Evolutionary conservation across 2,329 filamentous ascomycete genomes (phyloP), one percentile per base, ranked within the genome.

Genomic region (Ceratocystis eucalypticola): DNA sequence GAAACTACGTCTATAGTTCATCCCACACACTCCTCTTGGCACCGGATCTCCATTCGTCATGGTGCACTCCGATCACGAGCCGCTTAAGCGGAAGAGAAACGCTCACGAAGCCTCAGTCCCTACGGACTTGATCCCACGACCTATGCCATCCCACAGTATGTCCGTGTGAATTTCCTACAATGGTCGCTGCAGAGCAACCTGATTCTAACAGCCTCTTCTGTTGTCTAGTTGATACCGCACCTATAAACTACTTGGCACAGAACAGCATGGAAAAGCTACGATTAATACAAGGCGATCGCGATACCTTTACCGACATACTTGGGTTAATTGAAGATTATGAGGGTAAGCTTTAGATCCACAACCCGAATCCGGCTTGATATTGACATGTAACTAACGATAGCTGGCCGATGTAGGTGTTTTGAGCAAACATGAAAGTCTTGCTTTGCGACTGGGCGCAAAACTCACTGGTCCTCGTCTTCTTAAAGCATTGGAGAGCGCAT

Each of bases 371-470:
- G 17, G 30, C 45, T 33, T 22, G 53, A 46, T 20, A 10, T n/a
- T n/a, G 8, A 7, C 28, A 37, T 12, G 5, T 1, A 59, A 33
- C 55, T 59, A 37, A 59, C 55, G n/a, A 28, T 6, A 20, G 4
- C 17, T 55, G 69, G 61, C 22, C 22, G 48, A 64, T 30, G 5
- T 68, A 82, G 90, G 86, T 70, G 89, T 94, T 17, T 79, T 96
- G 64, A 88, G 89, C 71, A 85, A 89, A 66, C 89, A 93, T 74
- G 91, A 96, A 76, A 93, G 88, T 74, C 84, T 96, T 71, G 91
- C 91, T 61, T 87, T 88, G 67, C 93, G 91, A 72, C 80, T 96
- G 30, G 91, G 91, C 71, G 91, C 89, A 66, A 88, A 90, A 70
- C 86, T 92, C 20, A 84, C 91, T 0, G 90, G 88, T 0, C 89